Evolutionary conservation across 257 asterid genomes (phyloP), one percentile per base, ranked within the genome.

Genomic region (Paraleonurus japonicus): DNA sequence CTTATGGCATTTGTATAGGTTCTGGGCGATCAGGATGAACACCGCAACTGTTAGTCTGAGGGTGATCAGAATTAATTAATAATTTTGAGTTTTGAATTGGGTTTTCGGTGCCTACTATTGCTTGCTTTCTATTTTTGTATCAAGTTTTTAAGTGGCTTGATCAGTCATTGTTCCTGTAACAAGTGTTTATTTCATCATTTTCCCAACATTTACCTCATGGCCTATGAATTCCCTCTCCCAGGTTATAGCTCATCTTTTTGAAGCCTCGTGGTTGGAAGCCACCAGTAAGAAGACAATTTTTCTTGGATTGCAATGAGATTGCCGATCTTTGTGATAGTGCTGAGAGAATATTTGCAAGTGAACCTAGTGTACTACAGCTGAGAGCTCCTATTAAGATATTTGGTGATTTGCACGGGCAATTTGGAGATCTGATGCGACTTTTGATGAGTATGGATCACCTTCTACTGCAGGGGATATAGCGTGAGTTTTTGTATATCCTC

Each of bases 241-340:
- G 98, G 96, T 90, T 79, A 85, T 93, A 71, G 89, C 90, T 66
- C 92, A 93, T 81, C 95, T 93, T 66, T n/a, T 71, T 93, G 81
- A 90, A 89, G 76, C 98, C 98, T 80, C 97, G 97, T 75, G 98
- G 99, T 50, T 95, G 99, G 99, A 95, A 92, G 82, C 99, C 98
- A 57, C 99, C 99, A 63, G 98, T 95, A 71, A 86, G 85, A 20
- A 87, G 99, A 30, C 96, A 91, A 45, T 95, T 89, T 87, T 95
- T 95, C 90, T 76, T 93, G 90, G 98, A 93, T 67, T 93, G 97
- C 81, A 87, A 90, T 80, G 98, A 93, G 84, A 89, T 95, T 74
- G 93, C 96, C 60, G 99, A 95, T 84, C 98, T 95, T 67, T 95
- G 99, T 81, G 99, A 94, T 62, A 81, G 90, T 66, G 95, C 99